A percentile compares a stretch with the other conserved stretches of the same genome.
Conservation (phyloP, 805 yeast genomes). For the Kluyveromyces lactis region DNA sequence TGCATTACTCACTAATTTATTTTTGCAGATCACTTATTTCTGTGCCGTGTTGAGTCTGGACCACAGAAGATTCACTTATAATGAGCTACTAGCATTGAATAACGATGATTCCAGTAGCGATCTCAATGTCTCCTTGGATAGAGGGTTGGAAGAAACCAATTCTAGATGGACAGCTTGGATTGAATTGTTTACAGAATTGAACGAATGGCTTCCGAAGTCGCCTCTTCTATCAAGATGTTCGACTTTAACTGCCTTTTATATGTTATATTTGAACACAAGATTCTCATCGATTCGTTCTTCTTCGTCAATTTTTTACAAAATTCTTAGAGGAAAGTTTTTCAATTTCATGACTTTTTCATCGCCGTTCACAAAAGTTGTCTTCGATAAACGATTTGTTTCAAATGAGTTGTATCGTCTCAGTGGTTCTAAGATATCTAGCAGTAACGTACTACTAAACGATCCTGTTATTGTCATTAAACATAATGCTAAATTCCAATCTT, state of each 20-base stretch:
- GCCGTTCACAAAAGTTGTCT: constrained; percentile 6
- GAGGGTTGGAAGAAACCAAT: background rate
- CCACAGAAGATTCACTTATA: constrained; percentile 51
- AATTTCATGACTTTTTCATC: constrained; percentile 4
- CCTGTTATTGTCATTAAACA: constrained; percentile 14
- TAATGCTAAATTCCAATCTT: constrained; percentile 6
- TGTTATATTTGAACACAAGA: constrained; percentile 8
- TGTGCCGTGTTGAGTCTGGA: constrained; percentile 62
- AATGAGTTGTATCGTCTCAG: constrained; percentile 5
- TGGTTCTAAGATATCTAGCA: background rate
- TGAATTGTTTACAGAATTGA: background rate
- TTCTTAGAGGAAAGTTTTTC: constrained; percentile 8
- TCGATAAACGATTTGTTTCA: constrained; percentile 11
- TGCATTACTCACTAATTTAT: constrained; percentile 49
- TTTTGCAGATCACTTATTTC: constrained; percentile 55
- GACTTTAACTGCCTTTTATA: constrained; percentile 4
- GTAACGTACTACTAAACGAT: background rate
- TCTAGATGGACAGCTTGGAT: background rate
- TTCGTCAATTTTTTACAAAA: constrained; percentile 12
- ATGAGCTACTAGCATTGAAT: constrained; percentile 35
- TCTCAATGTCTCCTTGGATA: constrained; percentile 4
- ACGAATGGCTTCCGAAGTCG: constrained; percentile 1
- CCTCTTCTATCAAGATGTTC: constrained; percentile 1
- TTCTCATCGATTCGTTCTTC: constrained; percentile 13
- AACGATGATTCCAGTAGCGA: constrained; percentile 1